phyloP scores from a whole-genome alignment of 2,329 filamentous ascomycete genomes.

The Trichoderma atroviride region DNA sequence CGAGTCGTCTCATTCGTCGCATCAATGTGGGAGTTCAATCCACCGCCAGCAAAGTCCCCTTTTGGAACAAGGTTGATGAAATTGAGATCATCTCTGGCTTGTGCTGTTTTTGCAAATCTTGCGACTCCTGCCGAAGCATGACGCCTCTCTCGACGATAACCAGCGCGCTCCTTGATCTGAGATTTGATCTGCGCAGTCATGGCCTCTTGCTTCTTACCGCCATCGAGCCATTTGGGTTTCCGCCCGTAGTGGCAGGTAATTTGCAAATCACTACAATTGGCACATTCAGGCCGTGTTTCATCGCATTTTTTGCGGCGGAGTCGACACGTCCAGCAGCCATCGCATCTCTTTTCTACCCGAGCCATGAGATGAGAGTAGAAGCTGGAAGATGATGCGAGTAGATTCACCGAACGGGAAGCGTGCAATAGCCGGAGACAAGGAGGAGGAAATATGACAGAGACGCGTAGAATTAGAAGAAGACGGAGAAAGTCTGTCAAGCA shows the following conservation, averaged over 20 bases:
- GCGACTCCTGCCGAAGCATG: background rate
- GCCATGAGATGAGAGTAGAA: background rate
- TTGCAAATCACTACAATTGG: background rate
- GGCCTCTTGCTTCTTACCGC: background rate
- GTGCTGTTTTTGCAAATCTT: background rate
- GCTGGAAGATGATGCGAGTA: background rate
- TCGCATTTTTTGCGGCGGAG: constrained; percentile 6
- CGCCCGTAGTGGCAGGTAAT: constrained; percentile 3
- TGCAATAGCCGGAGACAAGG: background rate
- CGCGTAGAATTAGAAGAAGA: background rate
- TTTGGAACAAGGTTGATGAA: background rate
- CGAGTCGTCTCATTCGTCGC: background rate
- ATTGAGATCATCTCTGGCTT: background rate
- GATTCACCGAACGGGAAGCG: background rate
- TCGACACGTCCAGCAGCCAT: constrained; percentile 10
- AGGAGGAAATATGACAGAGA: no score
- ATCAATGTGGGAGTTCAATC: background rate
- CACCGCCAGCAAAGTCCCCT: background rate
- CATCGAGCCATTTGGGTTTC: background rate
- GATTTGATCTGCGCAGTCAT: background rate
- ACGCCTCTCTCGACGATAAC: background rate
- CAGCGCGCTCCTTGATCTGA: background rate
- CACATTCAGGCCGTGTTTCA: background rate
- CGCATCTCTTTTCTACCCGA: background rate
- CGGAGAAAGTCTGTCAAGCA: background rate